Evolutionary conservation across 2,329 filamentous ascomycete genomes (phyloP).

Genomic region (Sporothrix pseudoabietina): DNA sequence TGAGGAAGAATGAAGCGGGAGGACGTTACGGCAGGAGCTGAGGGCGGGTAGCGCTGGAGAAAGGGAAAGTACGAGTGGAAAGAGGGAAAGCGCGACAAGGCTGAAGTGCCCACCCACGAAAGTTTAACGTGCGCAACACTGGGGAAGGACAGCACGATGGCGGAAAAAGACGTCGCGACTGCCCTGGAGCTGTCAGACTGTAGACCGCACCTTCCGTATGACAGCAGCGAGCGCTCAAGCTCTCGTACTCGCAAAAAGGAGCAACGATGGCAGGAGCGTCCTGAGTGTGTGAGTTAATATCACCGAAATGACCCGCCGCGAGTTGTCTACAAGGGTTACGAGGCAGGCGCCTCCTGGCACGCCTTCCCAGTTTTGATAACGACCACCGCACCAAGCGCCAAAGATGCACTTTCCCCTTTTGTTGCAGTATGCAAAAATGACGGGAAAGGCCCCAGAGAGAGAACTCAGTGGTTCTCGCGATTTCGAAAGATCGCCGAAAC

Average conservation of each 20-base stretch:
- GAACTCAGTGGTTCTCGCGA: not conserved
- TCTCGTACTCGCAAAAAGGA: not conserved
- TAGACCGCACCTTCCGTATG: not conserved
- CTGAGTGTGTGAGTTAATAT: not conserved
- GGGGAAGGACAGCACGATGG: not conserved
- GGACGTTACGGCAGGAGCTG: not conserved
- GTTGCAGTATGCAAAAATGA: not conserved
- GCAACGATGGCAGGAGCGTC: not conserved
- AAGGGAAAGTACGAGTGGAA: not conserved
- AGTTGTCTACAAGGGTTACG: not conserved
- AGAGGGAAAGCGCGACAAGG: conserved; percentile 28
- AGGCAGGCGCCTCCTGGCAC: not conserved
- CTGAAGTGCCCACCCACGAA: conserved; percentile 24
- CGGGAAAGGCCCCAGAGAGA: too few relatives aligned
- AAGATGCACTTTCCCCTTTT: not conserved
- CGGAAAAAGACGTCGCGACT: not conserved
- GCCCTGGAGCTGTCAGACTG: not conserved
- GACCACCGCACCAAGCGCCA: not conserved
- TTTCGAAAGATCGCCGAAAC: not conserved
- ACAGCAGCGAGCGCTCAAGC: not conserved
- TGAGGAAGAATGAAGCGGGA: not conserved
- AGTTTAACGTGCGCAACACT: not conserved
- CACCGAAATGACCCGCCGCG: not conserved
- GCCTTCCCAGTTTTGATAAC: not conserved
- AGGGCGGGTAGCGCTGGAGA: conserved; percentile 24